phyloP scores from a whole-genome alignment of 805 yeast genomes.

The Barnettozyma californica region DNA sequence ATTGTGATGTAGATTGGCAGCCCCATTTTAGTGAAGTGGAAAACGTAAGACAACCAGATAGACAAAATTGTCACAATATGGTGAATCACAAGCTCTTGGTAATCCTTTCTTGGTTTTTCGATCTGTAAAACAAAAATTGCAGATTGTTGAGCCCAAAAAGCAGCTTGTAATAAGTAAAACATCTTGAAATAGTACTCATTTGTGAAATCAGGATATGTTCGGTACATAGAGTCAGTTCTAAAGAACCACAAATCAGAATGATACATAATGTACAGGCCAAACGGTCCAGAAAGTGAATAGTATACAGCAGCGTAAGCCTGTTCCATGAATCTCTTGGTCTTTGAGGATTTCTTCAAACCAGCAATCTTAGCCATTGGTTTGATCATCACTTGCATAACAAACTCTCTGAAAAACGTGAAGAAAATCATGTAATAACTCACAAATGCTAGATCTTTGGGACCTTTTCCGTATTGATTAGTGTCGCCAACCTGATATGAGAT shows the following conservation, averaged over 20 bases:
- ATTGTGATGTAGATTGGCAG: conserved; percentile 84
- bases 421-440: conserved; percentile 76
- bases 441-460: conserved; percentile 74
- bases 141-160: conserved; percentile 97
- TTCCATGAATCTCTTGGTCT: conserved; percentile 81
- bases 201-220: conserved; percentile 74
- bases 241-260: conserved; percentile 85
- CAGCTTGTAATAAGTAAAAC: conserved; percentile 87
- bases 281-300: conserved; percentile 75
- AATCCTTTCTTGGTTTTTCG: conserved; percentile 95
- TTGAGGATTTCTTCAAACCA: conserved; percentile 46
- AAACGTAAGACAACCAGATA: conserved; percentile 82
- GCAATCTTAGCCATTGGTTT: conserved; percentile 58
- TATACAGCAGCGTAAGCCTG: conserved; percentile 84
- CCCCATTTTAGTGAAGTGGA: conserved; percentile 97
- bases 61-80: conserved; percentile 87
- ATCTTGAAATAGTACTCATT: conserved; percentile 67
- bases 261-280: conserved; percentile 86
- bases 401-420: conserved; percentile 88
- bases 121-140: conserved; percentile 75
- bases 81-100: conserved; percentile 84
- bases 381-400: conserved; percentile 76
- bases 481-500: conserved; percentile 60
- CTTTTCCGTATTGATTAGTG: conserved; percentile 79
- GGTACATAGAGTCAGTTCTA: conserved; percentile 76